Conservation (phyloP, 1,284 basidiomycete species). For the Coniferiporia sulphurascens region DNA sequence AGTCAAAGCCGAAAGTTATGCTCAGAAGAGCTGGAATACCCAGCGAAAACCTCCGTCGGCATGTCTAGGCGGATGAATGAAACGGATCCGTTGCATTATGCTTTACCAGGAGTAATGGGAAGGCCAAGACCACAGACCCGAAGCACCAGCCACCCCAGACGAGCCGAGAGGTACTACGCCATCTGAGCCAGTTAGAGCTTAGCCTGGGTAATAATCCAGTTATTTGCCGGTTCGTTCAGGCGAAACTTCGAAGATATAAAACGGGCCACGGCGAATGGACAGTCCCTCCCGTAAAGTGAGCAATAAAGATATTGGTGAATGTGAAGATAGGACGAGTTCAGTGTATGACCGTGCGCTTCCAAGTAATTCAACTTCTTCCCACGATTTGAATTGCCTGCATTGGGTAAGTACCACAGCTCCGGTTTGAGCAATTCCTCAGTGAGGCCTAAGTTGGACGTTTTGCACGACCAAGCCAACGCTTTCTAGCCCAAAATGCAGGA, state of each 20-base stretch:
- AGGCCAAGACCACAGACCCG: neutral
- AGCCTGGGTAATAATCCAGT: neutral
- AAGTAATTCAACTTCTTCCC: too few species aligned
- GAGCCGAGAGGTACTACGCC: neutral
- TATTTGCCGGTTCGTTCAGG: too few species aligned
- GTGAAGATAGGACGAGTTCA: neutral
- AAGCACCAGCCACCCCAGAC: neutral
- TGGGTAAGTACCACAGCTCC: too few species aligned
- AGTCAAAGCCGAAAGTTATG: neutral
- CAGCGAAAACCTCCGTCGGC: neutral
- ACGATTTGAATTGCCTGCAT: too few species aligned
- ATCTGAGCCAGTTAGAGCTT: neutral
- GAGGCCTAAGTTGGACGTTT: too few species aligned
- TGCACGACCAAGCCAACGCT: too few species aligned
- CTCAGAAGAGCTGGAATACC: neutral
- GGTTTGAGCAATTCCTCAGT: too few species aligned
- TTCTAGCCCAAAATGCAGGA: constrained; percentile 26
- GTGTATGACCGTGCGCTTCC: too few species aligned
- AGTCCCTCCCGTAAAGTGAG: neutral
- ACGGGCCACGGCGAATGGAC: too few species aligned
- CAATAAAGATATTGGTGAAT: neutral
- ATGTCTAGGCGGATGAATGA: too few species aligned
- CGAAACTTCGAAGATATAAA: too few species aligned
- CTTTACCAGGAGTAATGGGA: neutral
- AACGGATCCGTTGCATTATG: neutral